These are phyloP conservation scores for Mycena rosella DNA, from an alignment of 768 basidiomycete genomes.

Conservation along the genomic window DNA sequence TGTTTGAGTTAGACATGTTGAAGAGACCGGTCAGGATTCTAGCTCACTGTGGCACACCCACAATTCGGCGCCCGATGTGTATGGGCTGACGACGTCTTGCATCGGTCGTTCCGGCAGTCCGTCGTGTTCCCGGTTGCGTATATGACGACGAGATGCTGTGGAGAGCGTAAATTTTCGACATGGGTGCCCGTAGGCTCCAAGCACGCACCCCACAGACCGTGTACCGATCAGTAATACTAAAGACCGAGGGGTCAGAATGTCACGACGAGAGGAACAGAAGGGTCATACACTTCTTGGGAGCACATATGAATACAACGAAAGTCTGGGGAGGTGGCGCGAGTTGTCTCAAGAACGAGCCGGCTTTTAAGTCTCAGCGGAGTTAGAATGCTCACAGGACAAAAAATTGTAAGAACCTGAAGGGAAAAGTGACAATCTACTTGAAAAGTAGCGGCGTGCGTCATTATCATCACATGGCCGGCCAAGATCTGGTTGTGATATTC, in stretches of 20 bases:
- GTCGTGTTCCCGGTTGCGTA: slow-evolving; percentile 27
- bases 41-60: slow-evolving; percentile 30
- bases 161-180: neutral
- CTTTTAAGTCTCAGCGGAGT: slow-evolving; percentile 32
- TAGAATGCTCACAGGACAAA: slow-evolving; percentile 11
- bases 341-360: slow-evolving; percentile 18
- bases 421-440: neutral
- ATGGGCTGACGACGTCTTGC: slow-evolving; percentile 30
- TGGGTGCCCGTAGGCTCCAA: neutral
- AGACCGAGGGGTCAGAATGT: neutral
- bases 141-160: slow-evolving; percentile 27
- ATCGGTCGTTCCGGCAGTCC: slow-evolving; percentile 27
- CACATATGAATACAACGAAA: slow-evolving; percentile 17
- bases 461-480: slow-evolving; percentile 21
- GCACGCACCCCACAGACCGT: slow-evolving; percentile 20
- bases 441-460: slow-evolving; percentile 9
- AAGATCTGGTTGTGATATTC: too few species aligned
- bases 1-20: neutral
- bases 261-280: neutral
- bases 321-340: neutral
- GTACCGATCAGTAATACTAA: slow-evolving; percentile 30
- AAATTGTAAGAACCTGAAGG: slow-evolving; percentile 3
- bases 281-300: slow-evolving; percentile 28
- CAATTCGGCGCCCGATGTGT: slow-evolving; percentile 28
- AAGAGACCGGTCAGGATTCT: neutral